Evolutionary conservation across 768 basidiomycete species (phyloP), one percentile per base, ranked within the genome.

Genomic region (Lentinula sp.): DNA sequence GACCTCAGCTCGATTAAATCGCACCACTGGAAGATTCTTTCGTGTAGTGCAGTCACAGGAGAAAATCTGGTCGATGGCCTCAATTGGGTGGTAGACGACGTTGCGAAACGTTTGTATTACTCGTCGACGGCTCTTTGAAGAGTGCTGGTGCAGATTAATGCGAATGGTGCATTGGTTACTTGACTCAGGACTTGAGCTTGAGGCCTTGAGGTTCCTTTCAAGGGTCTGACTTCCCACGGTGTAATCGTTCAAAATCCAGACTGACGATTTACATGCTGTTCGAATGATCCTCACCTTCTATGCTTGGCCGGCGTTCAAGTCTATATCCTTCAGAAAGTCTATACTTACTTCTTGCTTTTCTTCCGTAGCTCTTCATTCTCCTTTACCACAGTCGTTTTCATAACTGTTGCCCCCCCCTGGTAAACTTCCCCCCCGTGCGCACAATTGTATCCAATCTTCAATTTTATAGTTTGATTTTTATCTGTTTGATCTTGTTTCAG

Each of bases 41-140:
- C 94, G 4, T 98, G 95, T 78, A 96, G 94, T 64, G 96, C 96
- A 10, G 83, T 94, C 43, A 95, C 92, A 0, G 96, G 95, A 13
- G 76, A 85, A 60, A 93, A 95, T 70, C 77, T 98, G 15, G 80
- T 92, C 9, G 77, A 85, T 63, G 96, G 95, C 42, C 80, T 98
- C 33, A 86, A 95, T 70, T 98, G 96, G 96, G 83, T 93, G 28
- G 93, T 97, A 16, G 81, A 84, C 41, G 93, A 97, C 65, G 87
- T 98, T 57, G 95, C 93, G 4, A 81, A 83, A 46, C 81, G 95
- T 66, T 76, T 98, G 36, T 97, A 98, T 72, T 97, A 93, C 76
- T 85, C 83, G 69, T 81, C 85, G 43, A 72, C 74, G 23, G 69
- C 70, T 46, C 61, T 68, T 63, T 39, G 42, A 61, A 41, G 1